These are phyloP conservation scores for Centrapalus pauciflorus DNA, from an alignment of 129 eudicot species.

Conservation along the genomic window DNA sequence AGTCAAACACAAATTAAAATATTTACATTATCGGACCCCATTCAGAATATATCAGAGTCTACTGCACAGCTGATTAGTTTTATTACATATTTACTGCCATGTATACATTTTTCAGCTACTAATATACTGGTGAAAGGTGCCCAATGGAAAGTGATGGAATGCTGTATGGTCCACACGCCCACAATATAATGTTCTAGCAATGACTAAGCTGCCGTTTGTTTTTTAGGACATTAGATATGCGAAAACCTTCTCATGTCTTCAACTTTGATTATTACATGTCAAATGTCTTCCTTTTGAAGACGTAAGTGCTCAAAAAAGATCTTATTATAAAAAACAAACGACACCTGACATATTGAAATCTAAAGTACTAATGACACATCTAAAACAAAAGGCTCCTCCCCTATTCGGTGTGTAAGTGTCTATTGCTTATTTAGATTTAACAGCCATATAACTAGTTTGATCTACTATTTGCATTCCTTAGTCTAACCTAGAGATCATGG, in stretches of 20 bases:
- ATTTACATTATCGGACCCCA: conserved; percentile 7
- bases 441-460: not conserved
- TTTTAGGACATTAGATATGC: no score
- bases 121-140: not conserved
- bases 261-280: no score
- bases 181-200: not conserved
- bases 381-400: not conserved
- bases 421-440: not conserved
- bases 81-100: not conserved
- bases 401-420: no score
- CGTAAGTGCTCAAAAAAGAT: no score
- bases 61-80: not conserved
- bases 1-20: conserved; percentile 1
- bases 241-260: no score
- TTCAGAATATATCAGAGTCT: conserved; percentile 13
- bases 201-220: no score
- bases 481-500: not conserved
- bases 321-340: no score
- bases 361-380: not conserved
- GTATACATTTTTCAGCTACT: not conserved
- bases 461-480: not conserved
- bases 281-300: no score
- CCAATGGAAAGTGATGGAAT: not conserved
- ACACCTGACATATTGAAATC: no score
- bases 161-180: conserved; percentile 2